Base-by-base conservation (phyloP, 2,329 filamentous ascomycete genomes). In the Exophiala oligosperma region DNA sequence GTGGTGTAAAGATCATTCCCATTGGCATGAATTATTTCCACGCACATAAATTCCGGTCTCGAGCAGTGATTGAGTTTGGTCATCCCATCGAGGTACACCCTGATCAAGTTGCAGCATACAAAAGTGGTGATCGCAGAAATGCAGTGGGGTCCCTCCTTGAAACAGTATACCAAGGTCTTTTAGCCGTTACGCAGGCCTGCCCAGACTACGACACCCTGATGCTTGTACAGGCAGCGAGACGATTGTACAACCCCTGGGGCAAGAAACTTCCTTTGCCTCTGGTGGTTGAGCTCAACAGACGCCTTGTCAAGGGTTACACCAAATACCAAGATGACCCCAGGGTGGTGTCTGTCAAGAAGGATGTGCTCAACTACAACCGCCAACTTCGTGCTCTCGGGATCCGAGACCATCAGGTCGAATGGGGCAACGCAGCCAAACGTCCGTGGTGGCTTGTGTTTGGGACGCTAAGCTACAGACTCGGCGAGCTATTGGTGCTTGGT, bases 11-110 rank as follows among this genome's bases (percentile, higher is more conserved):
- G 74, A 97, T 99, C 67, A 91, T 99, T 24, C 94, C 94, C 2
- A 92, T 94, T 52, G 93, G 93, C 68, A 97, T 99, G 93, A 99
- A 99, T 75, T 99, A 99, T 76, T 99, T 99, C 77, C 93, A 97
- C 74, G 90, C 93, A 0, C 93, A 99, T 81, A 99, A 97, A 74
- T 99, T 99, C 76, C 89, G 93, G 47, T 97, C 93, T 63, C 85
- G 94, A 71, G 94, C 93, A 37, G 93, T 99, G 3, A 87, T 97
- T 60, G 94, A 99, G 71, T 99, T 97, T 68, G 94, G 94, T 7
- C 87, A 85, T 26, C 92, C 94, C 0, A 87, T 97, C 62, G 90
- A 96, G 65, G 86, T 97, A 8, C 89, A 92, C 0, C 79, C 80
- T 21, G 89, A 96, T 68, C 77, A 97, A 35, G 91, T 97, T 4